Base-by-base conservation (phyloP, 768 basidiomycete genomes). In the Boletus subcaerulescens region DNA sequence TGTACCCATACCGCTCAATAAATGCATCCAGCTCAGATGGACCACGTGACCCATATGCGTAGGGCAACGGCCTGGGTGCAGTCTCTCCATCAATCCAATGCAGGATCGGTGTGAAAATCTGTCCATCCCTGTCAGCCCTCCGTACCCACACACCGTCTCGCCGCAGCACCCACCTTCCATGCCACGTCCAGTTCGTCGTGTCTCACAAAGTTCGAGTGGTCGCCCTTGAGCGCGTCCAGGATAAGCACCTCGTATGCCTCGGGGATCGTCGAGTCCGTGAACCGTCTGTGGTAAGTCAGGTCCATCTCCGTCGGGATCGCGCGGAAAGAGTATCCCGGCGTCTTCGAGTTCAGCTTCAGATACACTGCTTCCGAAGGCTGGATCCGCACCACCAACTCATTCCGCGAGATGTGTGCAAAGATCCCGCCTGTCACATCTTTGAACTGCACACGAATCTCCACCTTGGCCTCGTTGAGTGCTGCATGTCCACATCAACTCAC, bases 391-490 rank as follows among this genome's bases (percentile, higher is more conserved):
- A 99, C 97, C 65, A 99, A 82, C 74, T 99, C 96, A 74, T 99
- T 97, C 58, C 97, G 87, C 20, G 91, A 82, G 65, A 98, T 93
- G 65, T 98, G 88, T 71, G 89, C 87, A 83, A 98, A 99, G 68
- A 98, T 97, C 48, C 96, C 96, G 70, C 87, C 84, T 1, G 94
- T 94, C 50, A 96, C 94, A 71, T 98, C 95, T 76, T 94, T 98
- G 81, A 93, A 98, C 71, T 99, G 96, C 55, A 98, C 87, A 47
- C 96, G 91, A 64, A 98, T 87, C 74, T 98, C 96, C 51, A 98
- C 95, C 77, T 99, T 99, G 70, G 93, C 91, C 74, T 99, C 97
- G 76, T 98, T 97, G 56, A 99, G 76, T 5, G 96, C 95, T 96
- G 56, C 65, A 5, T 45, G 22, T 36, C 43, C 40, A 53, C 32